A percentile compares a stretch with the other conserved stretches of the same genome.
These are phyloP conservation scores for Camelina laxa DNA, from an alignment of 345 rosid species.

Conservation along the genomic window DNA sequence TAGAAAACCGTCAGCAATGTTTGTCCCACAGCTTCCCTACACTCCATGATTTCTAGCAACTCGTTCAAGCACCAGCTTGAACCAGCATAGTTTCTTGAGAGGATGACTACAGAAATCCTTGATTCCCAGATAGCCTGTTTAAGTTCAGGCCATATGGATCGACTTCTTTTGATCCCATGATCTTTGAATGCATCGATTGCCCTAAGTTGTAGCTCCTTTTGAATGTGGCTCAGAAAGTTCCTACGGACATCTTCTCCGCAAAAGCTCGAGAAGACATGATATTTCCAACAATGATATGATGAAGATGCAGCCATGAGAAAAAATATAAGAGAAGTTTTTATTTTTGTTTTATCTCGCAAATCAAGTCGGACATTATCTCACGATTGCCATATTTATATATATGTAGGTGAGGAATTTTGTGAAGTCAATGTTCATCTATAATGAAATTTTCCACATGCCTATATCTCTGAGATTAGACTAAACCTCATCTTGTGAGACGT, in stretches of 20 bases:
- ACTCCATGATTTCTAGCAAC: conserved; percentile 23
- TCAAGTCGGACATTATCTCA: too few species aligned
- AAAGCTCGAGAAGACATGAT: conserved; percentile 31
- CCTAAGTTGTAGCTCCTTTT: conserved; percentile 17
- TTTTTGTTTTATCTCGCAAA: too few species aligned
- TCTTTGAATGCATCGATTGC: conserved; percentile 23
- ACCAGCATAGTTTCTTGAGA: conserved; percentile 13
- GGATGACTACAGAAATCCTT: background rate
- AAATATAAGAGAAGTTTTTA: too few species aligned
- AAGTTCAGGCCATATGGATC: conserved; percentile 12
- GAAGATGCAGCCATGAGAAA: too few species aligned
- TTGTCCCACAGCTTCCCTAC: background rate
- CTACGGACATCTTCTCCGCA: conserved; percentile 26
- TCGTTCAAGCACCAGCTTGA: conserved; percentile 22
- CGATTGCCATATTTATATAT: too few species aligned
- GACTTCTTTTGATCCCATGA: conserved; percentile 13
- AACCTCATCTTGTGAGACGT: too few species aligned
- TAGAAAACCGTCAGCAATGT: conserved; percentile 17
- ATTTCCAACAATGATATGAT: too few species aligned
- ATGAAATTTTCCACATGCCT: too few species aligned
- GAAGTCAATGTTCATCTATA: too few species aligned
- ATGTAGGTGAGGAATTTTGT: too few species aligned
- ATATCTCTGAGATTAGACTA: too few species aligned
- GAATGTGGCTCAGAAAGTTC: conserved; percentile 10
- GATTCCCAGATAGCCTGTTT: conserved; percentile 20